These are phyloP conservation scores for Glycine soja DNA, from an alignment of 306 rosid genomes.

Conservation along the genomic window DNA sequence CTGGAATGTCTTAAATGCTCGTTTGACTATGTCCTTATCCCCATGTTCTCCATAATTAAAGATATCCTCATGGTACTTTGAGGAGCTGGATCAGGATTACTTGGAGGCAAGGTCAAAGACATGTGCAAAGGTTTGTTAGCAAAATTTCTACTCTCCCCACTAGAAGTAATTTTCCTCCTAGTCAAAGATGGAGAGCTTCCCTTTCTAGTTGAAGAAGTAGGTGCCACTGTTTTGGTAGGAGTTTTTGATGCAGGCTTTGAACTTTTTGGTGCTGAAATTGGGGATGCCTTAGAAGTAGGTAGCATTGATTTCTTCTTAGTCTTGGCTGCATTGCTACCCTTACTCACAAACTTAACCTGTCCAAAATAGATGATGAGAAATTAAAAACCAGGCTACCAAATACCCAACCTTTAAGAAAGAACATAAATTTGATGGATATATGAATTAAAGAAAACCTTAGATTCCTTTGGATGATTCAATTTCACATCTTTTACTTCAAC, in stretches of 20 bases:
- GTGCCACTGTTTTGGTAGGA: conserved; percentile 46
- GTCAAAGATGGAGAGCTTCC: conserved; percentile 55
- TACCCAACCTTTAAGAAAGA: conserved; percentile 32
- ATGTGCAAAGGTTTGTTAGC: conserved; percentile 67
- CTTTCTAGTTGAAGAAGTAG: conserved; percentile 61
- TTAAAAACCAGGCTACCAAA: conserved; percentile 32
- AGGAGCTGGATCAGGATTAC: conserved; percentile 58
- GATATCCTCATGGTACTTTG: too few relatives aligned
- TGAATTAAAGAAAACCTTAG: conserved; percentile 60
- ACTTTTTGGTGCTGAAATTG: too few relatives aligned
- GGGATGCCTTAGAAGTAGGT: too few relatives aligned
- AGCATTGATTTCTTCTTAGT: too few relatives aligned
- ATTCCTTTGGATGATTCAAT: conserved; percentile 54
- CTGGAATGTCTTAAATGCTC: too few relatives aligned
- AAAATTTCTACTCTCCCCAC: conserved; percentile 59
- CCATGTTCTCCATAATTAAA: too few relatives aligned
- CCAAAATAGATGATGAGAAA: conserved; percentile 40
- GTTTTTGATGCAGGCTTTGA: too few relatives aligned
- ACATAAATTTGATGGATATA: conserved; percentile 32
- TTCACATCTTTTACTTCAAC: too few relatives aligned
- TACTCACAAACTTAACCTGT: conserved; percentile 61
- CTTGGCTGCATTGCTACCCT: conserved; percentile 61
- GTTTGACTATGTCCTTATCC: too few relatives aligned
- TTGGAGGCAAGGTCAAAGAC: conserved; percentile 71
- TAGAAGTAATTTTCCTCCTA: conserved; percentile 54